Conservation (phyloP, 164 flowering plant genomes). For the Piper betle region DNA sequence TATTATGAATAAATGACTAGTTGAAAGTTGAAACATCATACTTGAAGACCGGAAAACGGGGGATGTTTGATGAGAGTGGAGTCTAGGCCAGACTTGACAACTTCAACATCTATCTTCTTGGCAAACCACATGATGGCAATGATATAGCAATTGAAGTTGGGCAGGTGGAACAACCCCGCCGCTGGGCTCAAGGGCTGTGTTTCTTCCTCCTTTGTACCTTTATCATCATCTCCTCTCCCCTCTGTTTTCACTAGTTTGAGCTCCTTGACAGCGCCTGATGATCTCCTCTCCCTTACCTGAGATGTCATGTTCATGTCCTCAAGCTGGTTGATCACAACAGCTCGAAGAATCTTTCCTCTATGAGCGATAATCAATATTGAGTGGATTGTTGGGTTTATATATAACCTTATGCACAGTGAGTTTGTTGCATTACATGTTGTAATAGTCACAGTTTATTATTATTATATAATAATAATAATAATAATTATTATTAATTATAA, state of each 20-base stretch:
- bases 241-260: not conserved
- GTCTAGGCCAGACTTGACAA: slow-evolving; percentile 13
- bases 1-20: not conserved
- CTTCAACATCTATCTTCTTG: slow-evolving; percentile 14
- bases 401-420: too few relatives aligned
- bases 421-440: too few relatives aligned
- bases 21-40: too few relatives aligned
- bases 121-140: slow-evolving; percentile 34
- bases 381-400: too few relatives aligned
- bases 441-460: too few relatives aligned
- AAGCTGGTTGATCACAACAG: too few relatives aligned
- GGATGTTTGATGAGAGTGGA: slow-evolving; percentile 23
- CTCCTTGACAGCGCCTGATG: not conserved
- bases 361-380: too few relatives aligned
- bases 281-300: not conserved
- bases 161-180: slow-evolving; percentile 32
- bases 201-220: not conserved
- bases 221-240: not conserved
- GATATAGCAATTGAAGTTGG: slow-evolving; percentile 24
- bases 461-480: too few relatives aligned
- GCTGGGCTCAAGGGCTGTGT: slow-evolving; percentile 36
- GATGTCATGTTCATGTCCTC: not conserved
- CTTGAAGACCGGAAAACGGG: slow-evolving; percentile 43
- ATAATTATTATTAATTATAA: too few relatives aligned
- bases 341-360: too few relatives aligned